Conservation (phyloP, 495 filamentous ascomycete genomes). For the Ascodesmis nigricans region DNA sequence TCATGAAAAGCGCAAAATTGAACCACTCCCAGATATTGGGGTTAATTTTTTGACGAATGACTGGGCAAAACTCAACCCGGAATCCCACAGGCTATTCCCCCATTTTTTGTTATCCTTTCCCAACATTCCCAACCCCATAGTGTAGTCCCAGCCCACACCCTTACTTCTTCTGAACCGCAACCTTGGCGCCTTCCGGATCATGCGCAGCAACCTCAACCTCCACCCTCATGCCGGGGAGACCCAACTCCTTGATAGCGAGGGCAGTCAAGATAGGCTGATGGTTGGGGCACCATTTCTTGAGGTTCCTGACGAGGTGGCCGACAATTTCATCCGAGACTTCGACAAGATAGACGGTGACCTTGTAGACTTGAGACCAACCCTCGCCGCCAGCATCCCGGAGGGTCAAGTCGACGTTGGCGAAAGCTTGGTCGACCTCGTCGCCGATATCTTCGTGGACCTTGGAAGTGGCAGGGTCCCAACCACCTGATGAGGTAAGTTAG, state of each 20-base stretch:
- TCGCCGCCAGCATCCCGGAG: slow-evolving; percentile 31
- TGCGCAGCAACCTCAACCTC: slow-evolving; percentile 35
- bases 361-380: slow-evolving; percentile 36
- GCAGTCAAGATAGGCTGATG: slow-evolving; percentile 31
- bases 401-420: slow-evolving; percentile 30
- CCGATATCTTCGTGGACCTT: slow-evolving; percentile 24
- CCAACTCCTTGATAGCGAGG: slow-evolving; percentile 27
- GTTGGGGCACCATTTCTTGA: slow-evolving; percentile 29
- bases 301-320: slow-evolving; percentile 26
- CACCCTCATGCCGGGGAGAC: slow-evolving; percentile 29
- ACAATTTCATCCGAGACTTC: slow-evolving; percentile 26
- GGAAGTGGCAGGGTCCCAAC: slow-evolving; percentile 28
- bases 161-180: too few species aligned
- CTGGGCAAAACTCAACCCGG: too few species aligned
- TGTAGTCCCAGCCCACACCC: too few species aligned
- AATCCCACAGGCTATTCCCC: too few species aligned
- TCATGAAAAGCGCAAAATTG: too few species aligned
- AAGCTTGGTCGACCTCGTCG: slow-evolving; percentile 32
- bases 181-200: slow-evolving; percentile 8
- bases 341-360: slow-evolving; percentile 29
- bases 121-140: too few species aligned
- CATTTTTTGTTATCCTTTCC: too few species aligned
- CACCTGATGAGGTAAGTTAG: slow-evolving; percentile 22
- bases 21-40: too few species aligned
- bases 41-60: too few species aligned